phyloP scores from a whole-genome alignment of 805 yeast genomes.

The Kazachstania viticola region DNA sequence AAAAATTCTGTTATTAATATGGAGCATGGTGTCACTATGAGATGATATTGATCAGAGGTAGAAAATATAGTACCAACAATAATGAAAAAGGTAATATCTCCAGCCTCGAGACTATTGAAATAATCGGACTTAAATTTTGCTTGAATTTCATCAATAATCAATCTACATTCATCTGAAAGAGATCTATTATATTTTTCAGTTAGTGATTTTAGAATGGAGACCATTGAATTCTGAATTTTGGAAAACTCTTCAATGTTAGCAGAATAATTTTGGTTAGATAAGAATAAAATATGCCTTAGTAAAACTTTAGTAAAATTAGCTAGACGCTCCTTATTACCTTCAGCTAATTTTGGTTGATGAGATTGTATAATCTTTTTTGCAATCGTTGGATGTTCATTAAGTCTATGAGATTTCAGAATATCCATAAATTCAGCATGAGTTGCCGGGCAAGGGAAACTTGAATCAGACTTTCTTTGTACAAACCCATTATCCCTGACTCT shows the following conservation, averaged over 20 bases:
- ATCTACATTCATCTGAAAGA: slow-evolving; percentile 53
- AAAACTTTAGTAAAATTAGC: slow-evolving; percentile 52
- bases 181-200: slow-evolving; percentile 55
- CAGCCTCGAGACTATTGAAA: slow-evolving; percentile 29
- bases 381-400: slow-evolving; percentile 34
- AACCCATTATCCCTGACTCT: too few species aligned
- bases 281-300: slow-evolving; percentile 46
- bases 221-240: slow-evolving; percentile 32
- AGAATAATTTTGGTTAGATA: slow-evolving; percentile 31
- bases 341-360: slow-evolving; percentile 67
- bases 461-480: slow-evolving; percentile 3
- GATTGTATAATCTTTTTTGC: slow-evolving; percentile 45
- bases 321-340: slow-evolving; percentile 69
- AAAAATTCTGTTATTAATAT: slow-evolving; percentile 63
- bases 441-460: slow-evolving; percentile 37
- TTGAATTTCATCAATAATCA: slow-evolving; percentile 44
- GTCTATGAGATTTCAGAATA: slow-evolving; percentile 26
- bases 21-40: slow-evolving; percentile 75
- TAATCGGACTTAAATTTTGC: slow-evolving; percentile 32
- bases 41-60: slow-evolving; percentile 91
- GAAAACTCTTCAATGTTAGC: slow-evolving; percentile 27
- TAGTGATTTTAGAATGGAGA: slow-evolving; percentile 40
- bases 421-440: slow-evolving; percentile 33
- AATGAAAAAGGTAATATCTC: slow-evolving; percentile 56
- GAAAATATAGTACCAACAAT: slow-evolving; percentile 73